phyloP scores from a whole-genome alignment of 495 filamentous ascomycete genomes.

The Barbatosphaeria neglecta region DNA sequence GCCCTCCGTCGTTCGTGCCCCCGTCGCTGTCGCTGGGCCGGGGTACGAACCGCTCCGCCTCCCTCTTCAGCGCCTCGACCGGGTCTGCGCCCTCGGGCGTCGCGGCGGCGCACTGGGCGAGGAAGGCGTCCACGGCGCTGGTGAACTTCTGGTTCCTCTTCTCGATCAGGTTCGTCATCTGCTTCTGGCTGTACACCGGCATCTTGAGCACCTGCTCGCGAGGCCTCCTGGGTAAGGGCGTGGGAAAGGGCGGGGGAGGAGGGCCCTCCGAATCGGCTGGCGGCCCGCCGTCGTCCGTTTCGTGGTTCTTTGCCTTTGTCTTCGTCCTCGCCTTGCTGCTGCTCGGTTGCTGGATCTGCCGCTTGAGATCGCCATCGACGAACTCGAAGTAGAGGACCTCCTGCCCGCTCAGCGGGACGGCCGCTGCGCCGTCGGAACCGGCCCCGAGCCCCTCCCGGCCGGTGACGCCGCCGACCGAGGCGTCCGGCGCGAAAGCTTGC shows the following conservation, averaged over 20 bases:
- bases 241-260: too few species aligned
- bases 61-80: slow-evolving; percentile 46
- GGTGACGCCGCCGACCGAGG: slow-evolving; percentile 36
- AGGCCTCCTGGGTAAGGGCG: slow-evolving; percentile 49
- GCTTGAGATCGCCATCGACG: slow-evolving; percentile 79
- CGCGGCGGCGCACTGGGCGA: slow-evolving; percentile 58
- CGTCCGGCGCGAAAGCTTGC: slow-evolving; percentile 30
- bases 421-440: slow-evolving; percentile 15
- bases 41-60: slow-evolving; percentile 40
- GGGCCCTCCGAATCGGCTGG: too few species aligned
- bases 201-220: slow-evolving; percentile 77
- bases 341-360: slow-evolving; percentile 57
- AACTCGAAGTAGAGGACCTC: slow-evolving; percentile 87
- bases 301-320: too few species aligned
- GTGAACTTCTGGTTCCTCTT: slow-evolving; percentile 81
- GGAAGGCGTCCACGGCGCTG: slow-evolving; percentile 63
- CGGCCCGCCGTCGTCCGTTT: too few species aligned
- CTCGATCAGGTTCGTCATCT: slow-evolving; percentile 83
- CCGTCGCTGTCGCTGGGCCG: too few species aligned
- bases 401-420: slow-evolving; percentile 25
- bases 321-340: too few species aligned
- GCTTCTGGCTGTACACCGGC: slow-evolving; percentile 86
- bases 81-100: slow-evolving; percentile 54
- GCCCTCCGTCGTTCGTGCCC: slow-evolving; percentile 5
- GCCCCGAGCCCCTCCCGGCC: slow-evolving; percentile 27